These are phyloP conservation scores for Peniophora sp. DNA, from an alignment of 1,284 basidiomycete species.

Conservation along the genomic window DNA sequence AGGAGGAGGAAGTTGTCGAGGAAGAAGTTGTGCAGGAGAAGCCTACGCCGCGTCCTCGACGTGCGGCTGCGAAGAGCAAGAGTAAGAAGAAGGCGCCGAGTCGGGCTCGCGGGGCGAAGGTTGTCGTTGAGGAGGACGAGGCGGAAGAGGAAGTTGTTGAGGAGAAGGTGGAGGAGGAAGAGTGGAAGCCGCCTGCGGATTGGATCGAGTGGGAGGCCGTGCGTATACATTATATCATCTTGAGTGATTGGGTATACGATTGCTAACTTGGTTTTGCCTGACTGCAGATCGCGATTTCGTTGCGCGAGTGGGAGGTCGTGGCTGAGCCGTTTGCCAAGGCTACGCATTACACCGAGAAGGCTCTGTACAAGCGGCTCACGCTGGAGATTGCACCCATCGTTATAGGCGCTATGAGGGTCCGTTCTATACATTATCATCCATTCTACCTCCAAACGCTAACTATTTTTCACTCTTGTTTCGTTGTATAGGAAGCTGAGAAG, in stretches of 20 bases:
- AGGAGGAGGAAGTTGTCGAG: constrained; percentile 2
- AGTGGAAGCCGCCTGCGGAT: constrained; percentile 28
- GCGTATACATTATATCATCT: constrained; percentile 18
- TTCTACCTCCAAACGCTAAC: not conserved
- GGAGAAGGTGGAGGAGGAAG: constrained; percentile 13
- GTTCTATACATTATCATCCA: constrained; percentile 29
- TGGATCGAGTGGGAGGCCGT: constrained; percentile 85
- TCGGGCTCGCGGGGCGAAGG: constrained; percentile 30
- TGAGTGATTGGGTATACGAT: not conserved
- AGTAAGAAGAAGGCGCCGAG: not conserved
- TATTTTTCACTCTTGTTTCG: constrained; percentile 4
- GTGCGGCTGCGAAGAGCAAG: constrained; percentile 3
- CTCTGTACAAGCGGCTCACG: constrained; percentile 61
- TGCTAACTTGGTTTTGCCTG: constrained; percentile 1
- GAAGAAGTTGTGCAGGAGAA: not conserved
- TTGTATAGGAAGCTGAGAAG: constrained; percentile 52
- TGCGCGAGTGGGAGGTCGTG: constrained; percentile 74
- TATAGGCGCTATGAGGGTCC: constrained; percentile 46
- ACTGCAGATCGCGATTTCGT: constrained; percentile 75
- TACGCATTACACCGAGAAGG: constrained; percentile 74
- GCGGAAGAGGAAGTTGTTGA: constrained; percentile 19
- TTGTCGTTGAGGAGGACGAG: constrained; percentile 44
- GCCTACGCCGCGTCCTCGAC: constrained; percentile 11
- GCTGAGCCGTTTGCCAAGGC: constrained; percentile 65
- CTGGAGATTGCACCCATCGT: constrained; percentile 63